Conservation (phyloP, 1,284 basidiomycete genomes). For the Ustilago crameri region DNA sequence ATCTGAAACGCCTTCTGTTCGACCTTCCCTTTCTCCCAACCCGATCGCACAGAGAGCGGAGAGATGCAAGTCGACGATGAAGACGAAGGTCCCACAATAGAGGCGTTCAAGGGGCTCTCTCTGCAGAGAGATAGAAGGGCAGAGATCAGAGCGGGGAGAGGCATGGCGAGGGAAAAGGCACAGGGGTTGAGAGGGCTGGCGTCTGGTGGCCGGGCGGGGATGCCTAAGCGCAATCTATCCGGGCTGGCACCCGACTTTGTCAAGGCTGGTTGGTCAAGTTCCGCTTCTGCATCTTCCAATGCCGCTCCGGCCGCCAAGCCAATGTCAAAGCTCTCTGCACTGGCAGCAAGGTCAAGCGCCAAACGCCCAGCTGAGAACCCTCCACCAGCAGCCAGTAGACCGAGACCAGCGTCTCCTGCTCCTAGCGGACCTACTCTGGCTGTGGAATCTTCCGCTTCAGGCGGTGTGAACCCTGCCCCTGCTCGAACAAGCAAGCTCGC, state of each 20-base stretch:
- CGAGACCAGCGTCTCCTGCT: conserved; percentile 20
- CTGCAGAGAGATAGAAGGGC: conserved; percentile 31
- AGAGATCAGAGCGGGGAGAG: conserved; percentile 34
- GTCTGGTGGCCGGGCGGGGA: conserved; percentile 43
- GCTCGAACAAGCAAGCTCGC: conserved; percentile 55
- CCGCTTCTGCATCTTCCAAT: background rate
- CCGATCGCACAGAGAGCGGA: conserved; percentile 23
- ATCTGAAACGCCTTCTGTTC: conserved; percentile 21
- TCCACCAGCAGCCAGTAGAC: conserved; percentile 12
- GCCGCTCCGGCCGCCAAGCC: conserved; percentile 19
- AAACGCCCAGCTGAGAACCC: conserved; percentile 39
- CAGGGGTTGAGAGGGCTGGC: conserved; percentile 43
- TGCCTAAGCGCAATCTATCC: conserved; percentile 50
- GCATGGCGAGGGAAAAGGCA: conserved; percentile 26
- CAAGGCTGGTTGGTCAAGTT: background rate
- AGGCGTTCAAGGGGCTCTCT: conserved; percentile 73
- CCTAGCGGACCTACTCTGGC: conserved; percentile 1
- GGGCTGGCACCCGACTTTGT: conserved; percentile 39
- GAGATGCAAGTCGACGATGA: conserved; percentile 27
- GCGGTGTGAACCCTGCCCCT: conserved; percentile 1
- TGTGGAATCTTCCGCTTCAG: background rate
- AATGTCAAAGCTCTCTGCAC: conserved; percentile 37
- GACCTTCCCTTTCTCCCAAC: conserved; percentile 5
- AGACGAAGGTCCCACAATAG: conserved; percentile 64
- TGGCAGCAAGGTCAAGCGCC: conserved; percentile 42